These are phyloP conservation scores for Pestalotiopsis sp. DNA, from an alignment of 2,329 filamentous ascomycete genomes.

Conservation along the genomic window DNA sequence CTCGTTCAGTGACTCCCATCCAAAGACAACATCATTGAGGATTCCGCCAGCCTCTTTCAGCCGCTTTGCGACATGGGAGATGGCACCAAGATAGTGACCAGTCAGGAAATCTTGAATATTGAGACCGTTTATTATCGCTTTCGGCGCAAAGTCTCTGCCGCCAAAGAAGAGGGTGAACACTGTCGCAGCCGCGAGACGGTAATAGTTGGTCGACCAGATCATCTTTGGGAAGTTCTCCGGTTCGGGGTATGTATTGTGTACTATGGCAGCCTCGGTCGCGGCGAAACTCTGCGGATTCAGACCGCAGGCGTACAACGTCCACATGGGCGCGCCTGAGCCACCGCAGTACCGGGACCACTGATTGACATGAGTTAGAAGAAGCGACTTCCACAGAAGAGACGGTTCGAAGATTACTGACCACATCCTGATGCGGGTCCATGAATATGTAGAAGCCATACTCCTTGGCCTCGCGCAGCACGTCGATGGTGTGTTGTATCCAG, in stretches of 20 bases:
- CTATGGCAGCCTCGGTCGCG: constrained; percentile 86
- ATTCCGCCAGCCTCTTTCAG: constrained; percentile 91
- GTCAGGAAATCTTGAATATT: constrained; percentile 98
- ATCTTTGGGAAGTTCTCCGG: constrained; percentile 92
- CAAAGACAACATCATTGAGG: constrained; percentile 84
- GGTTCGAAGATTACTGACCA: constrained; percentile 57
- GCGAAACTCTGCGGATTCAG: constrained; percentile 85
- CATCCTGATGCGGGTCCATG: constrained; percentile 99
- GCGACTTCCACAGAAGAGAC: not conserved
- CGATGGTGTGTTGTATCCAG: constrained; percentile 90
- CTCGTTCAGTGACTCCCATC: constrained; percentile 97
- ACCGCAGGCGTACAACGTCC: constrained; percentile 94
- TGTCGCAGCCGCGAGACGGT: constrained; percentile 80
- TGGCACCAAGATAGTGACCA: constrained; percentile 80
- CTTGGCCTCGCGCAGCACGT: constrained; percentile 80
- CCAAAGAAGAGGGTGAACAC: constrained; percentile 96
- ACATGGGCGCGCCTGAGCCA: constrained; percentile 94
- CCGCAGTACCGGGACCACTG: constrained; percentile 94
- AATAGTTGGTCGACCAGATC: constrained; percentile 99
- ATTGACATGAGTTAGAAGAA: constrained; percentile 27
- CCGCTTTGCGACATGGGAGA: constrained; percentile 77
- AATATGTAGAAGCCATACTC: constrained; percentile 94
- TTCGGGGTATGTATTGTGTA: constrained; percentile 90
- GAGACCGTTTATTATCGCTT: constrained; percentile 89
- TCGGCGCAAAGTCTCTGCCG: constrained; percentile 89